phyloP scores from a whole-genome alignment of 306 rosid species.

The Mucuna pruriens region DNA sequence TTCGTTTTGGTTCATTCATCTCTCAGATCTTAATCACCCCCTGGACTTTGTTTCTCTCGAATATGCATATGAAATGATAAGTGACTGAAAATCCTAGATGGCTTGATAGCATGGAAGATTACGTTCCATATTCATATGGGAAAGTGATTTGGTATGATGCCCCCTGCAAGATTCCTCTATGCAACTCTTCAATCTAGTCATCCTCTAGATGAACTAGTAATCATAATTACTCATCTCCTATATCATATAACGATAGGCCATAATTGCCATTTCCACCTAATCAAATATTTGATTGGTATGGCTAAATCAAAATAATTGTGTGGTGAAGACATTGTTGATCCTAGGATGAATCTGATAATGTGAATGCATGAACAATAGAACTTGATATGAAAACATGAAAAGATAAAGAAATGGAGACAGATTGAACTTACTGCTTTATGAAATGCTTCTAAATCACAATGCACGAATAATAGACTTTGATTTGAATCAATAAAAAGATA shows the following conservation, averaged over 20 bases:
- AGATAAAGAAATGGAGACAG: not conserved
- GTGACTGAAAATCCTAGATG: slow-evolving; percentile 10
- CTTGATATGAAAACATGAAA: slow-evolving; percentile 7
- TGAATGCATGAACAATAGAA: not conserved
- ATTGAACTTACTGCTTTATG: not conserved
- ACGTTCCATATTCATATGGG: not conserved
- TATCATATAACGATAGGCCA: not conserved
- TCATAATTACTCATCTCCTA: not conserved
- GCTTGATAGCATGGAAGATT: not conserved
- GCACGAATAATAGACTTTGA: not conserved
- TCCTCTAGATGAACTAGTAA: not conserved
- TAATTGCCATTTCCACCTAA: not conserved
- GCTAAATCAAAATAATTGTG: not conserved
- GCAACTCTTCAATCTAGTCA: not conserved
- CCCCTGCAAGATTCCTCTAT: not conserved
- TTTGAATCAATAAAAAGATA: slow-evolving; percentile 14
- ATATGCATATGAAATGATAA: not conserved
- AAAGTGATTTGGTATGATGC: not conserved
- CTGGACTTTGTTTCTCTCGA: not conserved
- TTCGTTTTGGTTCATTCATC: slow-evolving; percentile 2
- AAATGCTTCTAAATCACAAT: slow-evolving; percentile 19
- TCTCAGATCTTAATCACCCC: not conserved
- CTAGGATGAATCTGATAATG: too few species aligned
- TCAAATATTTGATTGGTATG: slow-evolving; percentile 16
- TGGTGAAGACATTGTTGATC: too few species aligned